phyloP scores from a whole-genome alignment of 2,329 filamentous ascomycete genomes.

The Colletotrichum melonis region DNA sequence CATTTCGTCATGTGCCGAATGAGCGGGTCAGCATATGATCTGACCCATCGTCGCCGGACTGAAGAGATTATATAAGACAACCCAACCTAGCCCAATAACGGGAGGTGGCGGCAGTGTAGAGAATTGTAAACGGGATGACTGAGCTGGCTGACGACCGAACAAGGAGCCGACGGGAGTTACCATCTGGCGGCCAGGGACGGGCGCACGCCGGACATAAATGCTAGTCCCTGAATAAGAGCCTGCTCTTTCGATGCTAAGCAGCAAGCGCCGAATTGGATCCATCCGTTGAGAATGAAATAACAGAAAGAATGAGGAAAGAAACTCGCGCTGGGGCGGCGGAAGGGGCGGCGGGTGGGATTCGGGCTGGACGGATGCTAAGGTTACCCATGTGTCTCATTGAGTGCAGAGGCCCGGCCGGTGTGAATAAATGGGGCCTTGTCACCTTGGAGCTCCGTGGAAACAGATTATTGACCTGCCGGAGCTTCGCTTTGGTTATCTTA shows the following conservation, averaged over 20 bases:
- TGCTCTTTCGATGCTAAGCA: neutral
- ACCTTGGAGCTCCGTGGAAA: neutral
- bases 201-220: constrained; percentile 1
- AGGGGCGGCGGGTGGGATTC: constrained; percentile 19
- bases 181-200: neutral
- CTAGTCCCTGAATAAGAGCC: neutral
- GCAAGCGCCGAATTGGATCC: neutral
- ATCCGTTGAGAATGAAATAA: neutral
- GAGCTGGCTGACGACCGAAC: constrained; percentile 3
- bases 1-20: constrained; percentile 20
- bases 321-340: constrained; percentile 5
- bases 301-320: neutral
- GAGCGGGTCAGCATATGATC: constrained; percentile 10
- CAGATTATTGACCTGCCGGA: neutral
- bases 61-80: constrained; percentile 7
- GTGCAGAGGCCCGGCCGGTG: neutral
- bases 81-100: neutral
- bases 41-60: neutral
- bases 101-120: neutral
- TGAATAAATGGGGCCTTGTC: neutral
- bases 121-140: neutral
- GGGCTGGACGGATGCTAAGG: constrained; percentile 7
- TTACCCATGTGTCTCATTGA: neutral
- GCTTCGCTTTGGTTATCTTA: neutral
- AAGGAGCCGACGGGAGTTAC: neutral